These are phyloP conservation scores for Hanseniaspora gamundiae DNA, from an alignment of 1,139 yeast genomes.

Conservation along the genomic window DNA sequence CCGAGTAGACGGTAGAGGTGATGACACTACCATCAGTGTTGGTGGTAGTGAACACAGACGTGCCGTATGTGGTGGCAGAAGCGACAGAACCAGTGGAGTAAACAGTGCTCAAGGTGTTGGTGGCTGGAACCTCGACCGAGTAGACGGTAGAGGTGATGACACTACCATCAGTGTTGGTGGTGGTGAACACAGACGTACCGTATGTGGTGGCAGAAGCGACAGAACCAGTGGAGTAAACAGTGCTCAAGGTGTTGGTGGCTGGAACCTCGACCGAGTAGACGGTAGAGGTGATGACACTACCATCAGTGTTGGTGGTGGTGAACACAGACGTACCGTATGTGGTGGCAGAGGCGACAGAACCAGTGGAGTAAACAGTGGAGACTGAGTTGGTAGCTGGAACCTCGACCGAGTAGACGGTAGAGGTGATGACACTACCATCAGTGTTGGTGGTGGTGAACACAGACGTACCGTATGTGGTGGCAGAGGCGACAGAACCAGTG, in stretches of 20 bases:
- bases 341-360: neutral
- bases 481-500: neutral
- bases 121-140: constrained; percentile 9
- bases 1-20: no score
- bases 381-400: constrained; percentile 6
- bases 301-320: neutral
- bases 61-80: no score
- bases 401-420: constrained; percentile 8
- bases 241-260: neutral
- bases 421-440: neutral
- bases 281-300: neutral
- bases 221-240: neutral
- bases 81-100: no score
- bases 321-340: neutral
- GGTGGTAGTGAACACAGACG: no score
- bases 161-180: neutral
- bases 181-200: neutral
- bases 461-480: neutral
- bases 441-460: neutral
- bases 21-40: no score
- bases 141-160: constrained; percentile 4
- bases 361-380: neutral
- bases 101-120: neutral
- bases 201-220: neutral
- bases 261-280: constrained; percentile 9